These are phyloP conservation scores for Gymnopus androsaceus DNA, from an alignment of 1,284 basidiomycete genomes.

Conservation along the genomic window DNA sequence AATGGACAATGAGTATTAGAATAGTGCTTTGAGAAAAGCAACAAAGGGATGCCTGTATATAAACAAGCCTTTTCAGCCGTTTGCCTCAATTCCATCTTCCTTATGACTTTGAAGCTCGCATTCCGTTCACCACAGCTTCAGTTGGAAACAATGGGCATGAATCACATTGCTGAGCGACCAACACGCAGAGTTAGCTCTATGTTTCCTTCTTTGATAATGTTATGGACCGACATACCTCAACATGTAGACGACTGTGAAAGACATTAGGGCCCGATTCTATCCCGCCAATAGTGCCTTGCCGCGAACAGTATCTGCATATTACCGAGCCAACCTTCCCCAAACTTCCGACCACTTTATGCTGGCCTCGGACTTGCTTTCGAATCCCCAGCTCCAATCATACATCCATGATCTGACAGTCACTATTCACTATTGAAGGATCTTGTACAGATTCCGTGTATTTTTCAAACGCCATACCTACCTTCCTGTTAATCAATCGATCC, in stretches of 20 bases:
- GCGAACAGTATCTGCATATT: neutral
- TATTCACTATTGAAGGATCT: neutral
- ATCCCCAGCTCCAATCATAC: neutral
- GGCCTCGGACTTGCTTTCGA: neutral
- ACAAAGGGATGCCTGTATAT: no score
- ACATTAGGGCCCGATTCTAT: neutral
- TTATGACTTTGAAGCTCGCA: no score
- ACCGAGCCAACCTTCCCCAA: neutral
- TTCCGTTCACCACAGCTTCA: no score
- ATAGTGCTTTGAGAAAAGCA: no score
- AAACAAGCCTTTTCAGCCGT: no score
- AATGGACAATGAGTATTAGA: no score
- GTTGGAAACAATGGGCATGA: no score
- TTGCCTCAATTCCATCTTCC: no score
- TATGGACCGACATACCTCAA: no score
- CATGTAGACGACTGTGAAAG: neutral
- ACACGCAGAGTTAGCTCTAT: no score
- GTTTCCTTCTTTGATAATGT: no score
- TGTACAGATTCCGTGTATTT: constrained; percentile 5
- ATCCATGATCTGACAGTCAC: neutral
- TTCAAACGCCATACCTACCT: constrained; percentile 1
- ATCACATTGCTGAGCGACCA: no score
- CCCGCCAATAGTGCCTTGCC: neutral
- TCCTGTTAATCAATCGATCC: neutral
- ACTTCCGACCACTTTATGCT: neutral